Conservation (phyloP, 305 asterid species). For the Nicotiana rustica region DNA sequence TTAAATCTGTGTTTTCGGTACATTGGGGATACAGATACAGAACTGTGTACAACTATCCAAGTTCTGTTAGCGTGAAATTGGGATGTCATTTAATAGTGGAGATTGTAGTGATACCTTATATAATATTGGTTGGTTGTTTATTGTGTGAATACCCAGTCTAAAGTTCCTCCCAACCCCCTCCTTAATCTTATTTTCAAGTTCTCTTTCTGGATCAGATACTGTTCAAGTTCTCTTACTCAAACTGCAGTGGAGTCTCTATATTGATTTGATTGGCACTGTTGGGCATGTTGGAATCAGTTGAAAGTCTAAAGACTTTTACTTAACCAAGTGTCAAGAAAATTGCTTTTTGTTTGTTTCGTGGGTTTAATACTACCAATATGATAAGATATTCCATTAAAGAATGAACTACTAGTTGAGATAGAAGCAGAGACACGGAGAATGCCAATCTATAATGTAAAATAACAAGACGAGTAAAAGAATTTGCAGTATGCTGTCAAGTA, state of each 20-base stretch:
- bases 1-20: not conserved
- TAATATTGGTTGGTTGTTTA: not conserved
- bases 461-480: not conserved
- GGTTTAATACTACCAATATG: not conserved
- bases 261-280: too few species aligned
- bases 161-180: not conserved
- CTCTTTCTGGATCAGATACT: not conserved
- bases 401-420: not conserved
- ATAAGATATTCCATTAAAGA: slow-evolving; percentile 6
- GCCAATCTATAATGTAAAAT: slow-evolving; percentile 1
- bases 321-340: not conserved
- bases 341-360: not conserved
- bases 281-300: slow-evolving; percentile 5
- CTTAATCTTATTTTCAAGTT: not conserved
- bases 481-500: not conserved
- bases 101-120: not conserved
- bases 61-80: not conserved
- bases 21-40: not conserved
- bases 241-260: not conserved
- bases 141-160: not conserved
- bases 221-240: not conserved
- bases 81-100: not conserved
- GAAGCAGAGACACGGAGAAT: not conserved
- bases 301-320: not conserved
- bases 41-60: slow-evolving; percentile 10